Base-by-base conservation (phyloP, 2,329 filamentous ascomycete genomes). In the Fusarium sp. region DNA sequence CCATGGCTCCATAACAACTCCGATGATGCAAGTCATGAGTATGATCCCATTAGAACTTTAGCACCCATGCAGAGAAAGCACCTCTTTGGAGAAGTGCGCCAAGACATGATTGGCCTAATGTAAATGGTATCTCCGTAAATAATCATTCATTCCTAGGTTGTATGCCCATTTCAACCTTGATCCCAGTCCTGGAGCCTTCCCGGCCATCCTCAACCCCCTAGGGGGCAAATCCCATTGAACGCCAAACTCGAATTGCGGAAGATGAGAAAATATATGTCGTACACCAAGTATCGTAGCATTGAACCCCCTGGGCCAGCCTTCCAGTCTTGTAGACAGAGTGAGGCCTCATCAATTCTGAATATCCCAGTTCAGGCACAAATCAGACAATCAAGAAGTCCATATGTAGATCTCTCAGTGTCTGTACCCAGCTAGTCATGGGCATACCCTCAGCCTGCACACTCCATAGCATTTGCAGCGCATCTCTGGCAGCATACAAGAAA, bases 381-480 rank as follows among this genome's bases (percentile, higher is more conserved):
- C 23, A 70, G 30, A 70, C 67, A 25, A 84, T 82, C 49, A 84
- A 62, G 58, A 81, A 82, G 53, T 83, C 81, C 65, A 82, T 73
- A 7, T 78, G 71, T 2, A 79, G 73, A 25, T 79, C 77, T 47
- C 79, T 82, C 39, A 84, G 63, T n/a, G 78, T 78, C 59, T 81
- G 78, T 4, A 84, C 73, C 82, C 82, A 84, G 40, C 79, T 80
- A 50, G 66, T 75, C 13, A 70, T 71, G 0, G 57, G 67, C 22
- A 69, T 69, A 1, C 71, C 74, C 9, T 77, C 70, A 3, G 75
- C 76, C 7, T 82, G 80, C 19, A 79, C 62, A 11, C 67, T 72
- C 83, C 83, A 85, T 0, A 85, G 77, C 6, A 79, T 73, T 44
- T 79, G 75, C 40, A 85, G 69, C n/a, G 79, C 81, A 43, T 83